These are phyloP conservation scores for Ascomycota sp. DNA, from an alignment of 2,329 filamentous ascomycete species.

Conservation along the genomic window DNA sequence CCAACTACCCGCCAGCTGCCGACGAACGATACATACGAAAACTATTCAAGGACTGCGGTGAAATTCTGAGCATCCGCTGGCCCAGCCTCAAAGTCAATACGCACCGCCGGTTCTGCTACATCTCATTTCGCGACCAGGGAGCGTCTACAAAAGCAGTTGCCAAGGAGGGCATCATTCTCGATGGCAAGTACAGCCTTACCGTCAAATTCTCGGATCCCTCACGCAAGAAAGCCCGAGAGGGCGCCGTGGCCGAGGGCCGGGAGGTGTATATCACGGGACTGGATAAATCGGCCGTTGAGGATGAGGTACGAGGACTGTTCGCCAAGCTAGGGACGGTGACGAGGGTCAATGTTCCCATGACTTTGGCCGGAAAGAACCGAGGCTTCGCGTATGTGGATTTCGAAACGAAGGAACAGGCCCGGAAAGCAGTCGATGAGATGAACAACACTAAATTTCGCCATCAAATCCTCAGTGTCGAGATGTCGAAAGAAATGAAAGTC, in stretches of 20 bases:
- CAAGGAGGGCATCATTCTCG: slow-evolving; percentile 48
- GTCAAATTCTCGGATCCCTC: slow-evolving; percentile 69
- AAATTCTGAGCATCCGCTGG: slow-evolving; percentile 68
- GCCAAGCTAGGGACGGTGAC: slow-evolving; percentile 54
- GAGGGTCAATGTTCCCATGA: slow-evolving; percentile 46
- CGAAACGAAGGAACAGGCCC: slow-evolving; percentile 43
- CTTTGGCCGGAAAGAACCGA: slow-evolving; percentile 43
- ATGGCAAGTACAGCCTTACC: slow-evolving; percentile 43
- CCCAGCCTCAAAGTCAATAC: slow-evolving; percentile 79
- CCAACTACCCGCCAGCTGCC: slow-evolving; percentile 65
- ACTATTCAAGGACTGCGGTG: slow-evolving; percentile 53
- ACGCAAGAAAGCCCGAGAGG: slow-evolving; percentile 55
- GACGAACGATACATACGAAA: slow-evolving; percentile 47
- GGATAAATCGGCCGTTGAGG: slow-evolving; percentile 36
- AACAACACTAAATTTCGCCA: slow-evolving; percentile 48
- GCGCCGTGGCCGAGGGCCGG: slow-evolving; percentile 64
- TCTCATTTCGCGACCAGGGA: slow-evolving; percentile 57
- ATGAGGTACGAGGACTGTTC: slow-evolving; percentile 50
- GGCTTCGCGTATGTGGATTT: slow-evolving; percentile 70
- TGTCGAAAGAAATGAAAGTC: slow-evolving; percentile 32
- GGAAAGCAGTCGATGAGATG: slow-evolving; percentile 41
- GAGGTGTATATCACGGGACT: slow-evolving; percentile 62
- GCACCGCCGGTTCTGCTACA: slow-evolving; percentile 81
- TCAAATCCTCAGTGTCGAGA: slow-evolving; percentile 42
- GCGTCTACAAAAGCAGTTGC: slow-evolving; percentile 48